Conservation (phyloP, 306 rosid genomes). For the Quercus cerris region DNA sequence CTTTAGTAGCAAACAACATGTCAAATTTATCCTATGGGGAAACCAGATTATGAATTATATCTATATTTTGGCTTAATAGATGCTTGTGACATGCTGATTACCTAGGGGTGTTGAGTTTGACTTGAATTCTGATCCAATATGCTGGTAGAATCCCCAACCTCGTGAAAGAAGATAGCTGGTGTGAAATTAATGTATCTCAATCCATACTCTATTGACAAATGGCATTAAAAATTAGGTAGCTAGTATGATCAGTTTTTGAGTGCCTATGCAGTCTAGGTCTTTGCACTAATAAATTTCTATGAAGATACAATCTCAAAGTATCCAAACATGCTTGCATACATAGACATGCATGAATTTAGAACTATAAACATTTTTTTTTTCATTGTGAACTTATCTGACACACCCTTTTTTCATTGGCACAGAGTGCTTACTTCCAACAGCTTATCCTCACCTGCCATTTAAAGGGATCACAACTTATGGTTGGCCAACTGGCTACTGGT, state of each 20-base stretch:
- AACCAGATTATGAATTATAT: no score
- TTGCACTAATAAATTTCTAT: background rate
- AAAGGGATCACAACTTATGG: constrained; percentile 39
- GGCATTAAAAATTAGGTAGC: background rate
- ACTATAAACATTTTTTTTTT: background rate
- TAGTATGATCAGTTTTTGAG: background rate
- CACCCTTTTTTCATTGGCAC: constrained; percentile 6
- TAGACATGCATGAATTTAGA: background rate
- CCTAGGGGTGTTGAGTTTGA: no score
- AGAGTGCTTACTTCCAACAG: constrained; percentile 37
- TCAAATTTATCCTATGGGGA: no score
- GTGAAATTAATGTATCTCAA: background rate
- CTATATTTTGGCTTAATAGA: no score
- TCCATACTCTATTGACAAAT: background rate
- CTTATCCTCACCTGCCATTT: constrained; percentile 30
- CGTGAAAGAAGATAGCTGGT: background rate
- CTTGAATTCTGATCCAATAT: no score
- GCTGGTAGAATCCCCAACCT: no score
- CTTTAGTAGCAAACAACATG: no score
- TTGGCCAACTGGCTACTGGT: constrained; percentile 38
- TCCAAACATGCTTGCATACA: background rate
- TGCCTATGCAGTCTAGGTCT: background rate
- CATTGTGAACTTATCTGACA: background rate
- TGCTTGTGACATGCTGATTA: no score
- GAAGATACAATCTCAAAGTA: background rate